Conservation (phyloP, 352 stramenopile species). For the Globisporangium megalacanthum region DNA sequence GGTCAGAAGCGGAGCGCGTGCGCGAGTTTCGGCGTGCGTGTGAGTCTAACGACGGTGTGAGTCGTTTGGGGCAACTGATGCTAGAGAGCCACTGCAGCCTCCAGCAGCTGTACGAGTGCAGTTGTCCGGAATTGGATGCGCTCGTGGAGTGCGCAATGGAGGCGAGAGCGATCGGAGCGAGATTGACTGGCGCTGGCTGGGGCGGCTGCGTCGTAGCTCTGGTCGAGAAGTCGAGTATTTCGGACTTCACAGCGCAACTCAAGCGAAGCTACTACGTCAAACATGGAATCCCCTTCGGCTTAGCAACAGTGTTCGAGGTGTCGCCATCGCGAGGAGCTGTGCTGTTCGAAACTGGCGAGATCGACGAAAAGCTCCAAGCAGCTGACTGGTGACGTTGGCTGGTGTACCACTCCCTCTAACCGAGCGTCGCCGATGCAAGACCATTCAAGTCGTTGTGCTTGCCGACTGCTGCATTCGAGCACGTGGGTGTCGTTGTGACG, state of each 20-base stretch:
- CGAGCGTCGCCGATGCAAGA: too few species aligned
- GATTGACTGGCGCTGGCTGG: conserved; percentile 80
- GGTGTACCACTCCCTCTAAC: too few species aligned
- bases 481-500: too few species aligned
- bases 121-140: conserved; percentile 58
- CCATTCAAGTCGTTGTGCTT: too few species aligned
- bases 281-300: background rate
- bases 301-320: background rate
- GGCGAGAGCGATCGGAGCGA: conserved; percentile 53
- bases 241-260: conserved; percentile 32
- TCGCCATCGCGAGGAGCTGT: background rate
- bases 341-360: background rate
- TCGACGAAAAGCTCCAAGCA: too few species aligned
- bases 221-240: conserved; percentile 28
- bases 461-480: too few species aligned
- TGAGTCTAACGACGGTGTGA: background rate
- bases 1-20: conserved; percentile 60
- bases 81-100: conserved; percentile 58
- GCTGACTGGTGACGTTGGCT: too few species aligned
- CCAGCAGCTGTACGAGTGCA: conserved; percentile 69
- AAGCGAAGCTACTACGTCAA: conserved; percentile 28
- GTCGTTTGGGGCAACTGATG: conserved; percentile 59
- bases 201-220: conserved; percentile 73
- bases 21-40: conserved; percentile 33
- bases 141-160: conserved; percentile 41